Evolutionary conservation across 495 filamentous ascomycete species (phyloP).

Genomic region (Daldinia bambusicola): DNA sequence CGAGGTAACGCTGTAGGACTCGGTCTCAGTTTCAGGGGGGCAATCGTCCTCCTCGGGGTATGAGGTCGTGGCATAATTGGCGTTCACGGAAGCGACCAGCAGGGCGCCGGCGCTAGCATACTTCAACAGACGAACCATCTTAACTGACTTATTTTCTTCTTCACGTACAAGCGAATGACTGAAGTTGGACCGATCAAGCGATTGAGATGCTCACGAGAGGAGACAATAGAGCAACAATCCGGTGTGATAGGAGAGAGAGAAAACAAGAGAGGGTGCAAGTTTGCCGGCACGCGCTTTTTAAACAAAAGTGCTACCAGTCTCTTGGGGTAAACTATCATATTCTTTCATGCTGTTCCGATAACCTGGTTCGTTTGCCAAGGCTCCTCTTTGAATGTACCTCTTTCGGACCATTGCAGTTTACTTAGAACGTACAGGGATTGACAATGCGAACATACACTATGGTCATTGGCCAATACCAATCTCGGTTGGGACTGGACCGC

Average conservation of each 20-base stretch:
- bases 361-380: constrained; percentile 37
- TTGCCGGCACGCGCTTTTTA: constrained; percentile 27
- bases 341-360: constrained; percentile 28
- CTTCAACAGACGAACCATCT: constrained; percentile 48
- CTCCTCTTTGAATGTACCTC: constrained; percentile 19
- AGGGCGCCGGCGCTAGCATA: constrained; percentile 47
- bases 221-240: constrained; percentile 37
- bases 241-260: constrained; percentile 28
- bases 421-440: constrained; percentile 35
- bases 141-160: constrained; percentile 26
- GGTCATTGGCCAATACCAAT: constrained; percentile 20
- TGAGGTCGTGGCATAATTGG: constrained; percentile 29
- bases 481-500: constrained; percentile 29
- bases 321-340: constrained; percentile 13
- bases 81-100: constrained; percentile 43
- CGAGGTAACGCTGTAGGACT: constrained; percentile 15
- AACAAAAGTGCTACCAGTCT: constrained; percentile 19
- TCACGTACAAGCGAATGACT: constrained; percentile 47
- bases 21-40: constrained; percentile 25
- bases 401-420: constrained; percentile 30
- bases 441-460: constrained; percentile 6
- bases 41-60: constrained; percentile 39
- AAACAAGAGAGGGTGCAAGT: background rate
- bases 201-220: constrained; percentile 28
- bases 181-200: constrained; percentile 40